phyloP scores from a whole-genome alignment of 495 filamentous ascomycete species.

The Daldinia decipiens region DNA sequence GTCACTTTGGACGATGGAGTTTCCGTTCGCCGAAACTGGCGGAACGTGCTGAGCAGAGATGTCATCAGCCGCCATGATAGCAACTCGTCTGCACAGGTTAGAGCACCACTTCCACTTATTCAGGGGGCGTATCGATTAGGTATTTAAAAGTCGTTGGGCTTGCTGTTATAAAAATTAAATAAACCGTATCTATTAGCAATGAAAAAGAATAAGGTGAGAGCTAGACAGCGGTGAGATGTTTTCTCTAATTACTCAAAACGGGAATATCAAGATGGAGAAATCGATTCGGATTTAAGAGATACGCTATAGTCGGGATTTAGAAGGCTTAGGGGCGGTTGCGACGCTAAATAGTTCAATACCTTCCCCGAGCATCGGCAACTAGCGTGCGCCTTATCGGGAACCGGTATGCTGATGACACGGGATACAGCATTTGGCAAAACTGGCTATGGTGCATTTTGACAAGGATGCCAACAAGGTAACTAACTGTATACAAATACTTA shows the following conservation, averaged over 20 bases:
- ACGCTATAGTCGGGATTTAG: background rate
- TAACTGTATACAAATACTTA: too few relatives aligned
- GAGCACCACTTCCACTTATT: background rate
- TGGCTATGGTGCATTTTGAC: too few relatives aligned
- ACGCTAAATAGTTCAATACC: constrained; percentile 1
- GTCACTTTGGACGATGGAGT: constrained; percentile 5
- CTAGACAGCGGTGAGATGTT: constrained; percentile 1
- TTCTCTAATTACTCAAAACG: background rate
- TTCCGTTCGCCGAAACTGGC: constrained; percentile 14
- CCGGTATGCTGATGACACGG: background rate
- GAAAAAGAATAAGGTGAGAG: background rate
- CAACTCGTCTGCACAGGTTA: background rate
- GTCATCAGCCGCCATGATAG: constrained; percentile 30
- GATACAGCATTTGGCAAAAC: background rate
- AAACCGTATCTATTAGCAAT: background rate
- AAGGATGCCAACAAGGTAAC: background rate
- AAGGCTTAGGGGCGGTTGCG: background rate
- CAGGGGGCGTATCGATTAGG: too few relatives aligned
- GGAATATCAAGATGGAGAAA: constrained; percentile 26
- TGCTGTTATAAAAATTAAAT: background rate
- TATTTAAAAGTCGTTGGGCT: background rate
- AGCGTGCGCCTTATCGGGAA: background rate
- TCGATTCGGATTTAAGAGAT: constrained; percentile 11
- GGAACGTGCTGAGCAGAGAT: constrained; percentile 14
- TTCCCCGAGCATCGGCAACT: constrained; percentile 3